Conservation (phyloP, 768 basidiomycete genomes). For the Chlorophyllum brunneum region DNA sequence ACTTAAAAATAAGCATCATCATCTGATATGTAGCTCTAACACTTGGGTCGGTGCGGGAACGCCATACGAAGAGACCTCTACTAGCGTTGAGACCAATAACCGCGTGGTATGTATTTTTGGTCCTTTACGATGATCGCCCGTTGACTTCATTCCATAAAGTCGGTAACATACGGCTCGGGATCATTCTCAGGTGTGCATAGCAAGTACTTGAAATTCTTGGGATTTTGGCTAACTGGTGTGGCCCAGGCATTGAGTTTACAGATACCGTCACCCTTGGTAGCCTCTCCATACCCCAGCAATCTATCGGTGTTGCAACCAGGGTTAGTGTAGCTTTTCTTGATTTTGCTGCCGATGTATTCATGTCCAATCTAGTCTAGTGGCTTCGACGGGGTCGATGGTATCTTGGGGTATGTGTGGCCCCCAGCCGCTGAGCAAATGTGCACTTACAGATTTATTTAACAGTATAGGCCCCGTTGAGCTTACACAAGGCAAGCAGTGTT, state of each 20-base stretch:
- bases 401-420: conserved; percentile 47
- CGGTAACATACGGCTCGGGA: conserved; percentile 60
- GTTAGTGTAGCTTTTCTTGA: conserved; percentile 12
- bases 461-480: conserved; percentile 61
- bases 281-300: conserved; percentile 50
- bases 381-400: conserved; percentile 54
- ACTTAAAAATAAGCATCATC: conserved; percentile 13
- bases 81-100: conserved; percentile 42
- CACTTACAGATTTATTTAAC: not conserved
- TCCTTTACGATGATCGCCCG: not conserved
- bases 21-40: conserved; percentile 45
- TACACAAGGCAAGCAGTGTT: conserved; percentile 34
- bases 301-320: conserved; percentile 56
- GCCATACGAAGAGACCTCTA: conserved; percentile 43
- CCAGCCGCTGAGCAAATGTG: not conserved
- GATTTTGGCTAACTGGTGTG: not conserved
- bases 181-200: conserved; percentile 44
- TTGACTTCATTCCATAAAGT: conserved; percentile 24
- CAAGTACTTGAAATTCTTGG: not conserved
- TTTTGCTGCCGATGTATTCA: not conserved
- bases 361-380: conserved; percentile 29
- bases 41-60: conserved; percentile 61
- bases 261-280: conserved; percentile 53
- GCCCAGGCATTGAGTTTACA: conserved; percentile 38
- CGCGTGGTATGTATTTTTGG: conserved; percentile 37